Evolutionary conservation across 148 eudicot genomes (phyloP).

Genomic region (Rhododendron molle): DNA sequence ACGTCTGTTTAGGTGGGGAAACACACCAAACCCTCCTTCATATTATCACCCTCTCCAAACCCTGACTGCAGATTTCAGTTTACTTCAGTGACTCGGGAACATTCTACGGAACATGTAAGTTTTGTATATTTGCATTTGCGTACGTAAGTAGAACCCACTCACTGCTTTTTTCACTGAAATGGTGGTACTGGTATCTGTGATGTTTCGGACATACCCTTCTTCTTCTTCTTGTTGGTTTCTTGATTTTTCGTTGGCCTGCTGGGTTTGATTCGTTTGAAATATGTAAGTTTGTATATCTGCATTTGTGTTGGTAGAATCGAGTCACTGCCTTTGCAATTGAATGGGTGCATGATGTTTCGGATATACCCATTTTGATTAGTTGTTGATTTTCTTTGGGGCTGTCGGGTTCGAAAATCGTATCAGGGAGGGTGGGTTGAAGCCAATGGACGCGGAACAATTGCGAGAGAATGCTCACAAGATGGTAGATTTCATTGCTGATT

Average conservation of each 20-base stretch:
- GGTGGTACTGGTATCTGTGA: not conserved
- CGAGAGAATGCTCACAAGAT: slow-evolving; percentile 80
- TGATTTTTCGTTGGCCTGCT: not conserved
- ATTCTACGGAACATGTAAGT: not conserved
- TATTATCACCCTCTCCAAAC: not conserved
- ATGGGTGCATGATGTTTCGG: not conserved
- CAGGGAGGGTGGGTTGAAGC: slow-evolving; percentile 69
- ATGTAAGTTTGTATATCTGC: not conserved
- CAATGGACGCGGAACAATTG: slow-evolving; percentile 86
- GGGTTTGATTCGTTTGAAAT: not conserved
- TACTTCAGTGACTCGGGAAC: not conserved
- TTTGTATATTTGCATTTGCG: not conserved
- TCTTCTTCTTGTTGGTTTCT: not conserved
- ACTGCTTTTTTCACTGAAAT: not conserved
- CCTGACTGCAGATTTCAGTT: not conserved
- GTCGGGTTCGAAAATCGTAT: not conserved
- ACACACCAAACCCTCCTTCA: not conserved
- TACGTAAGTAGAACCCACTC: not conserved
- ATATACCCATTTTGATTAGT: not conserved
- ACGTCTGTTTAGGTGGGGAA: not conserved
- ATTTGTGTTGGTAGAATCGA: not conserved
- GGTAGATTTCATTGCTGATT: slow-evolving; percentile 98
- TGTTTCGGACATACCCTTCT: not conserved
- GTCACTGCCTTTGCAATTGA: not conserved
- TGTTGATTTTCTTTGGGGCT: not conserved